These are phyloP conservation scores for Blastobotrys attinorum DNA, from an alignment of 805 yeast genomes.

Conservation along the genomic window DNA sequence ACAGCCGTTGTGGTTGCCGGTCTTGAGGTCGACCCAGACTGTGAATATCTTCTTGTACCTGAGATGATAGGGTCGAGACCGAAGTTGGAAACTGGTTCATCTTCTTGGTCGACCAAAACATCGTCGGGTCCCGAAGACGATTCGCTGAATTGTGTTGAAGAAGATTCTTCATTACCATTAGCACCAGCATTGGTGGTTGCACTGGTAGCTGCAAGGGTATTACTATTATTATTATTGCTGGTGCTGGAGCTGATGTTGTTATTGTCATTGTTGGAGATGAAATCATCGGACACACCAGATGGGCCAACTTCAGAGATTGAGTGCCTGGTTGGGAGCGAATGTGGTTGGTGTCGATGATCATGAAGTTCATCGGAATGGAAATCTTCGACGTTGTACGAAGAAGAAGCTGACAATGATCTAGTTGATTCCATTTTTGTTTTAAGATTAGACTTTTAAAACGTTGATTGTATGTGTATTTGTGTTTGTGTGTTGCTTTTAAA, in stretches of 20 bases:
- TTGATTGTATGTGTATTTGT: too few species aligned
- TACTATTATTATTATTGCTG: too few species aligned
- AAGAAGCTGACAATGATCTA: too few species aligned
- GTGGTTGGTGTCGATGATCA: conserved; percentile 44
- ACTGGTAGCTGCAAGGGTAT: too few species aligned
- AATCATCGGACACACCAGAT: not conserved
- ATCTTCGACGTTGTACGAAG: too few species aligned
- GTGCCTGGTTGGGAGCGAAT: conserved; percentile 31
- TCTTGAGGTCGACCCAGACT: not conserved
- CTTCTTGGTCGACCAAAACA: not conserved
- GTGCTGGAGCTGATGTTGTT: too few species aligned
- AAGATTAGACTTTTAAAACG: too few species aligned
- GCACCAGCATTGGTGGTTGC: not conserved
- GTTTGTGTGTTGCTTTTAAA: too few species aligned
- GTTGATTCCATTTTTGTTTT: not conserved
- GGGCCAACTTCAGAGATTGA: conserved; percentile 17
- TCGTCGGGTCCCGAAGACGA: not conserved
- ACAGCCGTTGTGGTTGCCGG: too few species aligned
- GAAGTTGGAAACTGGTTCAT: conserved; percentile 1
- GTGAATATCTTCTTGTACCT: not conserved
- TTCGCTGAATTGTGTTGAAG: not conserved
- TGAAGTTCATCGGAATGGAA: conserved; percentile 27
- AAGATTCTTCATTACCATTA: not conserved
- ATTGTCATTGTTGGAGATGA: not conserved
- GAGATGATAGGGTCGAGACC: not conserved